Evolutionary conservation across 176 grass and related monocot species (phyloP), one percentile per base, ranked within the genome.

Genomic region (Carex kokanica): DNA sequence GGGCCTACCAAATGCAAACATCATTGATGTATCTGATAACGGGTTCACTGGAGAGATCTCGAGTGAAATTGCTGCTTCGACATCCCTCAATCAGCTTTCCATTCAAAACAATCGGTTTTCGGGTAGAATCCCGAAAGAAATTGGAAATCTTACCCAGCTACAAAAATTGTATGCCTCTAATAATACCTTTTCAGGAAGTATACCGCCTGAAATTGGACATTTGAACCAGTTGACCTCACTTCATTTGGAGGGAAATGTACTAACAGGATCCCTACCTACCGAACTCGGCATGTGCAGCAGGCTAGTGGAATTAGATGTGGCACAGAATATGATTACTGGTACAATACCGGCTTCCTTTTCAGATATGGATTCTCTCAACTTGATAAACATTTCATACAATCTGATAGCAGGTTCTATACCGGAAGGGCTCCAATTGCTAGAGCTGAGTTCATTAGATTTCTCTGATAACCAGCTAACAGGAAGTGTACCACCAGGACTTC

Each of bases 401-500:
- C 20, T 45, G 31, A 86, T 97, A 73, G 65, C 72, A 34, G 94
- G 94, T 10, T 8, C 69, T 51, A 92, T 97, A 14, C 94, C 94
- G 8, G 15, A 84, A 0, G 81, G 91, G 61, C 88, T 97, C 4
- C 85, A 90, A 52, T 52, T 58, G 40, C 78, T 97, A 1, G 94
- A 97, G 84, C 85, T 97, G 12, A 94, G 90, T 88, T 89, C 88
- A 14, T 16, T 97, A 14, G 92, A 97, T 82, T 92, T 97, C 88
- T 97, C 94, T 1, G 84, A 67, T 1, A 97, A 97, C 85, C 83
- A 6, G 23, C 80, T 97, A 1, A 89, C 85, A 0, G 94, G 94
- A 2, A 62, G 66, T 69, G 88, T 97, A 14, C 92, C 94, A 13
- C 82, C 81, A 10, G 92, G 84, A 47, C 67, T 97, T 14, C 83